phyloP scores from a whole-genome alignment of 192 early-diverging fungal species.

The Ambispora gerdemannii region DNA sequence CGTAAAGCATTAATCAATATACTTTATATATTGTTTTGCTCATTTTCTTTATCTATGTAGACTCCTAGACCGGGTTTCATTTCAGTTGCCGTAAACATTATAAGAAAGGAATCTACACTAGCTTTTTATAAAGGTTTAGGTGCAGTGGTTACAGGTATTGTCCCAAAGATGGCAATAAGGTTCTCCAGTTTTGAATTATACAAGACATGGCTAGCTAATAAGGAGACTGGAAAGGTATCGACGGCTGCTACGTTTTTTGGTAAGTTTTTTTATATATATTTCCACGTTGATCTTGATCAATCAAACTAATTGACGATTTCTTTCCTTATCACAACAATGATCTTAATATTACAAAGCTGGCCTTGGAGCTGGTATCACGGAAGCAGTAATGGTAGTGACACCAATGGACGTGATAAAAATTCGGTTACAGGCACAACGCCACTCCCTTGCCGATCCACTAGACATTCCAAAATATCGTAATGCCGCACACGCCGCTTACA shows the following conservation, averaged over 20 bases:
- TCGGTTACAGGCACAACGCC: constrained; percentile 92
- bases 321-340: constrained; percentile 24
- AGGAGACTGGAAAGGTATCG: constrained; percentile 59
- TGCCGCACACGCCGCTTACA: constrained; percentile 85
- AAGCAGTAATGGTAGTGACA: constrained; percentile 91
- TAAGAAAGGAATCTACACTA: constrained; percentile 80
- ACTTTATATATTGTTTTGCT: background rate
- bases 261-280: constrained; percentile 47
- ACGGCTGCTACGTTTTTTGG: constrained; percentile 70
- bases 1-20: background rate
- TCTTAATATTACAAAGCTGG: constrained; percentile 68
- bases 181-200: constrained; percentile 95
- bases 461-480: constrained; percentile 97
- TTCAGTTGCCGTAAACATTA: constrained; percentile 80
- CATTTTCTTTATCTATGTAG: constrained; percentile 13
- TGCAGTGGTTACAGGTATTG: constrained; percentile 92
- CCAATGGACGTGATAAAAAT: constrained; percentile 99
- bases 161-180: constrained; percentile 99
- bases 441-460: constrained; percentile 94
- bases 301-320: constrained; percentile 6
- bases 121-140: constrained; percentile 97
- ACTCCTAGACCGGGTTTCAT: constrained; percentile 53
- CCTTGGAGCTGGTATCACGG: constrained; percentile 87
- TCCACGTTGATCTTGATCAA: constrained; percentile 15
- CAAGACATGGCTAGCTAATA: constrained; percentile 74